A percentile compares a stretch with the other conserved stretches of the same genome.
Evolutionary conservation across 192 early-diverging fungal genomes (phyloP).

Genomic region (Linnemannia zychae): DNA sequence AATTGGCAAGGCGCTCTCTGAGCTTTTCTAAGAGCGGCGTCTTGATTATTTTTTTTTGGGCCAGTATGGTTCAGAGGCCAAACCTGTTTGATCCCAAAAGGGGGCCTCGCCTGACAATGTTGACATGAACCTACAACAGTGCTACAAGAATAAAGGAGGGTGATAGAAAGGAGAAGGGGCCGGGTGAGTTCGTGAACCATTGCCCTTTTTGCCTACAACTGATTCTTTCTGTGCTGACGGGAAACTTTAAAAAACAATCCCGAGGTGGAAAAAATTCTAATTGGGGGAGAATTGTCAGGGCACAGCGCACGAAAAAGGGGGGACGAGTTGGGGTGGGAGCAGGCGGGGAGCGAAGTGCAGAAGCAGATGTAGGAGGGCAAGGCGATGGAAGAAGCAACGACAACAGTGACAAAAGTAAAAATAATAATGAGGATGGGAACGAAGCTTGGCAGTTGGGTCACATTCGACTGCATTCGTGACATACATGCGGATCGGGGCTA

Average conservation of each 20-base stretch:
- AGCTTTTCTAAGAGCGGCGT: too few species aligned
- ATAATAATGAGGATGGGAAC: neutral
- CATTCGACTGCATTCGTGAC: too few species aligned
- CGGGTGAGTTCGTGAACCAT: neutral
- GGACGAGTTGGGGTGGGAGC: neutral
- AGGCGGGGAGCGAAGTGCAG: neutral
- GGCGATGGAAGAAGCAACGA: neutral
- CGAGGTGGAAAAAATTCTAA: constrained; percentile 4
- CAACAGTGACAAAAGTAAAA: neutral
- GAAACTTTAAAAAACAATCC: neutral
- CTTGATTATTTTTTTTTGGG: too few species aligned
- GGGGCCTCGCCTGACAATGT: too few species aligned
- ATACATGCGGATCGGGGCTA: too few species aligned
- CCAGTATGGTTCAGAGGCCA: too few species aligned
- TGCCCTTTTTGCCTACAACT: neutral
- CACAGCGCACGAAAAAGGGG: neutral
- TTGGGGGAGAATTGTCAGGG: neutral
- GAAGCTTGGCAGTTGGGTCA: too few species aligned
- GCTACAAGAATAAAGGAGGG: neutral
- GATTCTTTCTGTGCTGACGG: neutral
- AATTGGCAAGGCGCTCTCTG: too few species aligned
- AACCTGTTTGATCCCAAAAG: too few species aligned
- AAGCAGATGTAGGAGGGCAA: neutral
- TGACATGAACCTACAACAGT: too few species aligned
- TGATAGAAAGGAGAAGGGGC: neutral